Evolutionary conservation across 78 protist species (phyloP).

Genomic region (Pigoraptor vietnamica): DNA sequence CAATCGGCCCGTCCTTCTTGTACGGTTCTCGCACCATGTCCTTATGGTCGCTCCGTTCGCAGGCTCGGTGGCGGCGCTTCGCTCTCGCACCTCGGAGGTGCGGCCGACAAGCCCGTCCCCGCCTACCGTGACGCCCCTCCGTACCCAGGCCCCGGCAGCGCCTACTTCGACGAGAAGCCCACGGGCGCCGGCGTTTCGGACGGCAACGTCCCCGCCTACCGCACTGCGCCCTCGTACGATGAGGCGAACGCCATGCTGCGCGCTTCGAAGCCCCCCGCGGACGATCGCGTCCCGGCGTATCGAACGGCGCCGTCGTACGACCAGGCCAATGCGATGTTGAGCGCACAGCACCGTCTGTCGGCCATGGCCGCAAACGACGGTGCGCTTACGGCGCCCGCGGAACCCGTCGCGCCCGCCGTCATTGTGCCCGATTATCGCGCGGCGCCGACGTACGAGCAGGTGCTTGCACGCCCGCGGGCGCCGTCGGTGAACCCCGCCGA

Average conservation of each 20-base stretch:
- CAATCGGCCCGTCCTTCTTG: too few relatives aligned
- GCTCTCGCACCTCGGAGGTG: background rate
- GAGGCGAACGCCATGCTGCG: background rate
- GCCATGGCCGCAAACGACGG: too few relatives aligned
- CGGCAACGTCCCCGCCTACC: background rate
- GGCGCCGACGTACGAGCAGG: background rate
- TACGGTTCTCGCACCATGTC: too few relatives aligned
- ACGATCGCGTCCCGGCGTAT: background rate
- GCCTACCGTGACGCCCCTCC: background rate
- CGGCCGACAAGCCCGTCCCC: background rate
- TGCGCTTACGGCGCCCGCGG: background rate
- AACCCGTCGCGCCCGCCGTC: background rate
- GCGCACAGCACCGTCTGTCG: too few relatives aligned
- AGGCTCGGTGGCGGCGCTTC: too few relatives aligned
- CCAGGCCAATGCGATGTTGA: too few relatives aligned
- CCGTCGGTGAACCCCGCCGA: too few relatives aligned
- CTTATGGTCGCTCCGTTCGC: too few relatives aligned
- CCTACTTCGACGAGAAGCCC: background rate
- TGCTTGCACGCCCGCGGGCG: too few relatives aligned
- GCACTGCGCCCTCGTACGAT: background rate
- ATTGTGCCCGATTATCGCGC: background rate
- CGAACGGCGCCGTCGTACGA: background rate
- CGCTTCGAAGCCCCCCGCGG: background rate
- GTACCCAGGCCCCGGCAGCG: too few relatives aligned
- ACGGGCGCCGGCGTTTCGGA: background rate